phyloP scores from a whole-genome alignment of 768 basidiomycete genomes.

The Agaricus blazei region DNA sequence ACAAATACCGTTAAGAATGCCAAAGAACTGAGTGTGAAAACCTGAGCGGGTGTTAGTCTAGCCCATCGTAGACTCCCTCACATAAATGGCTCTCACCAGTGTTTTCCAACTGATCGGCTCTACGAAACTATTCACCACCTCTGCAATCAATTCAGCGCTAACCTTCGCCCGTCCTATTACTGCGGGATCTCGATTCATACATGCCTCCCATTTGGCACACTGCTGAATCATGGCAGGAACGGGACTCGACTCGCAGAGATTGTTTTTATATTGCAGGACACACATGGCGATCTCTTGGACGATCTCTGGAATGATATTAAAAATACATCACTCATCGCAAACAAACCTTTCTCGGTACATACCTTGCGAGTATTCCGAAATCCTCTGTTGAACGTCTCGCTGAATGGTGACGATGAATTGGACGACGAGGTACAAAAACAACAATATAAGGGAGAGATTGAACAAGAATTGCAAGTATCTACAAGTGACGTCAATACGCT shows the following conservation, averaged over 20 bases:
- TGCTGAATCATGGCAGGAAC: constrained; percentile 86
- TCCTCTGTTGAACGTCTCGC: constrained; percentile 82
- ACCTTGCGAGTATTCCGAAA: constrained; percentile 89
- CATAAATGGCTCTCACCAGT: constrained; percentile 49
- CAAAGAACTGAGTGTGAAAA: constrained; percentile 71
- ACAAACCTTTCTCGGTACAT: constrained; percentile 18
- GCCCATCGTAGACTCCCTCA: constrained; percentile 2
- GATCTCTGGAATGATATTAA: constrained; percentile 50
- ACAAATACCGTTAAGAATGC: constrained; percentile 76
- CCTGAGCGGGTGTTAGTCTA: constrained; percentile 30
- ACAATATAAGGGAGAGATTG: constrained; percentile 76
- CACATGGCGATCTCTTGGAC: constrained; percentile 91
- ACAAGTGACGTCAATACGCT: constrained; percentile 4
- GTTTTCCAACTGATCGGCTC: constrained; percentile 99
- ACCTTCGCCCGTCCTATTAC: constrained; percentile 86
- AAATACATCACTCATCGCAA: not conserved
- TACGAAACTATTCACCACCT: constrained; percentile 94
- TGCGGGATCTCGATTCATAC: constrained; percentile 93
- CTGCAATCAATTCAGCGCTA: constrained; percentile 91
- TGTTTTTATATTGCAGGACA: constrained; percentile 72
- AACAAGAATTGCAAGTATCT: constrained; percentile 95
- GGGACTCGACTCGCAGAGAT: constrained; percentile 69
- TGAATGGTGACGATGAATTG: constrained; percentile 89
- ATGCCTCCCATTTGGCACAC: constrained; percentile 88
- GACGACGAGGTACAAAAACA: constrained; percentile 80